Evolutionary conservation across 305 asterid species (phyloP).

Genomic region (Solanum chacoense): DNA sequence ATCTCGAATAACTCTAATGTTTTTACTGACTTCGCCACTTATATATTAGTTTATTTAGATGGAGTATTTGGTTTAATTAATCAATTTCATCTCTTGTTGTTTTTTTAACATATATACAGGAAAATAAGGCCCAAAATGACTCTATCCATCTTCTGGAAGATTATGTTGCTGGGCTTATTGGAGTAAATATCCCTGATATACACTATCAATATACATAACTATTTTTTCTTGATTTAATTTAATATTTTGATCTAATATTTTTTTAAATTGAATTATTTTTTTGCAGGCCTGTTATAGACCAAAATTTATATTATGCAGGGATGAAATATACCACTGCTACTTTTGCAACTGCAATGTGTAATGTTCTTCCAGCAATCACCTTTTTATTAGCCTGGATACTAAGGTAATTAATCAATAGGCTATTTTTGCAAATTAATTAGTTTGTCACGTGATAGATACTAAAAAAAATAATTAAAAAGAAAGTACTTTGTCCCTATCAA

Average conservation of each 20-base stretch:
- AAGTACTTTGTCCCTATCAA: not conserved
- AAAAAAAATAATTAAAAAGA: no score
- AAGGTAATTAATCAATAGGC: slow-evolving; percentile 12
- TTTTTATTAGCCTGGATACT: slow-evolving; percentile 38
- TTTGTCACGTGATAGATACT: not conserved
- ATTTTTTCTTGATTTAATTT: not conserved
- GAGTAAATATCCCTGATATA: slow-evolving; percentile 14
- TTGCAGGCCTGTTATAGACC: slow-evolving; percentile 27
- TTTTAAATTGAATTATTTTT: not conserved
- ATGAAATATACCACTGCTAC: slow-evolving; percentile 29
- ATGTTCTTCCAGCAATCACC: slow-evolving; percentile 42
- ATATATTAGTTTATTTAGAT: not conserved
- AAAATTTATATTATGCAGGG: slow-evolving; percentile 22
- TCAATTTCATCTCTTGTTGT: not conserved
- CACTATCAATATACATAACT: not conserved
- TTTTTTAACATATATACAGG: slow-evolving; percentile 8
- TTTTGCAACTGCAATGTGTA: slow-evolving; percentile 25
- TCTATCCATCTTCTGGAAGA: slow-evolving; percentile 10
- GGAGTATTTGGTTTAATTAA: not conserved
- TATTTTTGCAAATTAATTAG: no score
- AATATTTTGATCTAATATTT: not conserved
- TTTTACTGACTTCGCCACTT: not conserved
- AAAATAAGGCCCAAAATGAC: slow-evolving; percentile 24
- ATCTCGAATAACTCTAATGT: not conserved
- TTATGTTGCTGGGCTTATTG: slow-evolving; percentile 21